Base-by-base conservation (phyloP, 257 asterid genomes). In the Schizonepeta tenuifolia region DNA sequence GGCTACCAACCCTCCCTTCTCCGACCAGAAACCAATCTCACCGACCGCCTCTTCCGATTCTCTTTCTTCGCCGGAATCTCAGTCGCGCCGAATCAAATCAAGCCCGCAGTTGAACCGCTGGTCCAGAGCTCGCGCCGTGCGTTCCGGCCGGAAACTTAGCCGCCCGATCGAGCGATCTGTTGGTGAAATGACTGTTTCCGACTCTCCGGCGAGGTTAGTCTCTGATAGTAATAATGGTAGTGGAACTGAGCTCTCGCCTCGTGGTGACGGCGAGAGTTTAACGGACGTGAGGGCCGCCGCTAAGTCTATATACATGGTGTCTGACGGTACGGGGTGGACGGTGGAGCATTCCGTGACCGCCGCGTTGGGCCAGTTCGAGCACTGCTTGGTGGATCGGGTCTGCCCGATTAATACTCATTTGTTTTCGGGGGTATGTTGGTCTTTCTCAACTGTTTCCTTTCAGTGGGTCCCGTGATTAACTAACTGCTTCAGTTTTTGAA, bases 241-340 rank as follows among this genome's bases (percentile, higher is more conserved):
- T 7, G 86, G 80, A 43, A 68, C 60, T 38, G 86, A 78, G 13
- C 40, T 44, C 6, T 64, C 83, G 51, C 81, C 81, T 14, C 43
- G 46, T 10, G 55, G 62, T 14, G 83, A 72, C 11, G 79, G 78
- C 0, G 87, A 78, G 31, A 77, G 26, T 13, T 79, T 74, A 8
- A 66, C 65, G 82, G 96, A 78, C 21, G 73, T 38, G 15, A 70
- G 74, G 43, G 70, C 46, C 15, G 72, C 71, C 5, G 89, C 77
- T 69, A 91, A 91, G 80, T 67, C 95, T 17, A 82, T 94, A 43
- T 94, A 85, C 78, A 91, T 94, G 95, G 89, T 94, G 4, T 94
- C 97, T 12, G 97, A 94, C 68, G 98, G 96, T 15, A 94, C 98
- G 5, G 96, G 98, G 12, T 91, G 98, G 98, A 91, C 96, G 84